Conservation (phyloP, 768 basidiomycete species). For the Russula sp. region DNA sequence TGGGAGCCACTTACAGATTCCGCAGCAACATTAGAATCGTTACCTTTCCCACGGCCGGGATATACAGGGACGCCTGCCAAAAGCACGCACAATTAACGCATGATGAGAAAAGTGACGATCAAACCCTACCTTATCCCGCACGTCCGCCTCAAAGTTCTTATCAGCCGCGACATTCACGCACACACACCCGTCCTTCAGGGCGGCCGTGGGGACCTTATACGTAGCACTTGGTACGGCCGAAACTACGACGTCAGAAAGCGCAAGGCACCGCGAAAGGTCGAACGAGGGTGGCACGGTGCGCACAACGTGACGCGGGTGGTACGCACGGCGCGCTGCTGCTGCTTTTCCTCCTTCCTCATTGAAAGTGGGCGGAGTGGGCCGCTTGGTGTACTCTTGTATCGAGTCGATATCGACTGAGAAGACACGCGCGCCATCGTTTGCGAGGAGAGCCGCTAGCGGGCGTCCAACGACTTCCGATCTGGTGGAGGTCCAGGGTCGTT, state of each 20-base stretch:
- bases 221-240: constrained; percentile 82
- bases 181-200: constrained; percentile 90
- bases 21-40: constrained; percentile 97
- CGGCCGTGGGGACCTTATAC: constrained; percentile 88
- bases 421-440: constrained; percentile 95
- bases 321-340: constrained; percentile 45
- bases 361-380: constrained; percentile 45
- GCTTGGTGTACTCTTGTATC: constrained; percentile 96
- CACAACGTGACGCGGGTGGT: constrained; percentile 81
- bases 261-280: constrained; percentile 76
- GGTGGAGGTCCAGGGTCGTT: neutral
- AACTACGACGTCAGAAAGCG: constrained; percentile 86
- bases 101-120: no score
- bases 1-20: constrained; percentile 65
- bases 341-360: neutral
- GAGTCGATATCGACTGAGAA: constrained; percentile 95
- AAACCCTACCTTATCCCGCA: constrained; percentile 76
- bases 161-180: constrained; percentile 92
- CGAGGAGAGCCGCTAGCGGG: constrained; percentile 90
- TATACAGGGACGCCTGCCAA: constrained; percentile 82
- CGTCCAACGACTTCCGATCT: constrained; percentile 95
- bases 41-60: constrained; percentile 96
- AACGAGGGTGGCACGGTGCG: constrained; percentile 53
- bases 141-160: constrained; percentile 94
- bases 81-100: neutral